Evolutionary conservation across 2,329 filamentous ascomycete genomes (phyloP).

Genomic region (Paracoccidioides lutzii): DNA sequence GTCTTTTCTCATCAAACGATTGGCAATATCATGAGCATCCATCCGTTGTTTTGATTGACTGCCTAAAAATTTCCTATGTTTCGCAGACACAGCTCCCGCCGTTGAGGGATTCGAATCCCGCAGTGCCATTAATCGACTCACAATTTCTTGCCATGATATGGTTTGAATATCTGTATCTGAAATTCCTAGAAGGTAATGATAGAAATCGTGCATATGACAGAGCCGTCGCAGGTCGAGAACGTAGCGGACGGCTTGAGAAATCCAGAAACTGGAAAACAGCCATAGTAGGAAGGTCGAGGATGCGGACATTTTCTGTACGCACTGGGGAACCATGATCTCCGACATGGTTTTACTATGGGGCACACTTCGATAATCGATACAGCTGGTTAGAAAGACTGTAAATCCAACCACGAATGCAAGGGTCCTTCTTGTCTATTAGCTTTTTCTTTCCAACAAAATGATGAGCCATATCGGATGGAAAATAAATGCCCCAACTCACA

Average conservation of each 20-base stretch:
- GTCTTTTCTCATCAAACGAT: constrained; percentile 87
- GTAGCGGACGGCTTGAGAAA: constrained; percentile 65
- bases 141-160: constrained; percentile 84
- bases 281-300: constrained; percentile 67
- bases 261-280: constrained; percentile 75
- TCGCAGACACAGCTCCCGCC: constrained; percentile 46
- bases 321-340: constrained; percentile 57
- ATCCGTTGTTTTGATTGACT: constrained; percentile 87
- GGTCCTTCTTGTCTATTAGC: constrained; percentile 41
- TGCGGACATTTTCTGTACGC: constrained; percentile 61
- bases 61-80: constrained; percentile 52
- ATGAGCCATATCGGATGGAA: not conserved
- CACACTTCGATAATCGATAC: constrained; percentile 67
- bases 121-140: constrained; percentile 70
- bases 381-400: constrained; percentile 71
- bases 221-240: constrained; percentile 61
- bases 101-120: constrained; percentile 81
- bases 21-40: constrained; percentile 94
- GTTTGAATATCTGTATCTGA: constrained; percentile 82
- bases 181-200: constrained; percentile 66
- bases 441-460: not conserved
- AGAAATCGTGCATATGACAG: constrained; percentile 72
- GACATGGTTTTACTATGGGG: constrained; percentile 49
- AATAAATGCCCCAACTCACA: constrained; percentile 41
- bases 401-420: constrained; percentile 72